A percentile compares a stretch with the other conserved stretches of the same genome.
Conservation (phyloP, 306 rosid genomes). For the Casuarina glauca region DNA sequence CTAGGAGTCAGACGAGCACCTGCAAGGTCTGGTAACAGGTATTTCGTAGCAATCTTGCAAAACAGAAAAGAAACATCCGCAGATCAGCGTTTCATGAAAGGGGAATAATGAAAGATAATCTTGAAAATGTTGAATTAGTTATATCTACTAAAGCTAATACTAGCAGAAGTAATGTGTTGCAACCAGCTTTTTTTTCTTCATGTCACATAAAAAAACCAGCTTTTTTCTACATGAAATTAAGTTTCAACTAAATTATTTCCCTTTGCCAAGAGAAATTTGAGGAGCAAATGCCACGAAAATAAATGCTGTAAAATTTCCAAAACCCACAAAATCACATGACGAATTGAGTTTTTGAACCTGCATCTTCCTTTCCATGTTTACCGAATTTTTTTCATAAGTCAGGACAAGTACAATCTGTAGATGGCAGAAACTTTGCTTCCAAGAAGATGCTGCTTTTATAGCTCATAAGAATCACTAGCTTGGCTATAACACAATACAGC, state of each 20-base stretch:
- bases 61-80: constrained; percentile 12
- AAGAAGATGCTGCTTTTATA: background rate
- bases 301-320: background rate
- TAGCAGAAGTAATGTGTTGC: background rate
- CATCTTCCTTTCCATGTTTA: background rate
- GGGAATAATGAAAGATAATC: background rate
- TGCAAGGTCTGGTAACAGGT: constrained; percentile 94
- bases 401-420: background rate
- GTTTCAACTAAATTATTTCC: background rate
- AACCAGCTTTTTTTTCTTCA: background rate
- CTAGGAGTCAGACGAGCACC: constrained; percentile 79
- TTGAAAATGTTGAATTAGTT: constrained; percentile 5
- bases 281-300: background rate
- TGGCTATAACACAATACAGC: background rate
- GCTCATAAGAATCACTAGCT: background rate
- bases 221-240: background rate
- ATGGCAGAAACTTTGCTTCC: background rate
- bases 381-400: background rate
- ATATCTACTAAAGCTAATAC: background rate
- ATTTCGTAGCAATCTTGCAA: constrained; percentile 79
- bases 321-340: background rate
- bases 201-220: background rate
- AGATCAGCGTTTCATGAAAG: constrained; percentile 24
- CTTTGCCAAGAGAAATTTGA: background rate
- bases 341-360: background rate